Conservation (phyloP, 2,329 filamentous ascomycete genomes). For the Colletotrichum liriopes region DNA sequence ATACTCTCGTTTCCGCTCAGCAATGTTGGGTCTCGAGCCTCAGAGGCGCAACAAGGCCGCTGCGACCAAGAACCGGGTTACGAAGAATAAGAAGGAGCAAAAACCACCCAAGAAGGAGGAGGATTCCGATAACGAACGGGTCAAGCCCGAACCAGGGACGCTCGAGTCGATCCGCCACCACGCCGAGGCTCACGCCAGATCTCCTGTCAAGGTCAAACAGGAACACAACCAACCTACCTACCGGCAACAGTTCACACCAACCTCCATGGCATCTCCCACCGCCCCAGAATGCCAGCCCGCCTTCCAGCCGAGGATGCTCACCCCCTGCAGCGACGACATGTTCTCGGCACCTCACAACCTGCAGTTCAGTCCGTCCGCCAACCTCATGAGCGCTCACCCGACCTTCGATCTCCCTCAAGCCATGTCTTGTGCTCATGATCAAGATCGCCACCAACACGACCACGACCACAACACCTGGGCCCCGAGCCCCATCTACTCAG, state of each 20-base stretch:
- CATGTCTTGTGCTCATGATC: constrained; percentile 47
- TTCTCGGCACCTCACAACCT: constrained; percentile 50
- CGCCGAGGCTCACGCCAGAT: constrained; percentile 24
- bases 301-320: constrained; percentile 62
- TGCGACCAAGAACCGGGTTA: constrained; percentile 59
- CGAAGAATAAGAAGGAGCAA: constrained; percentile 62
- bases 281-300: constrained; percentile 49
- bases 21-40: constrained; percentile 65
- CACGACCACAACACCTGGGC: constrained; percentile 52
- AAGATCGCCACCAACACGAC: constrained; percentile 49
- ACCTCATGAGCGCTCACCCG: constrained; percentile 50
- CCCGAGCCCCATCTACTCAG: constrained; percentile 54
- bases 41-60: constrained; percentile 61
- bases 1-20: constrained; percentile 67
- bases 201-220: constrained; percentile 55
- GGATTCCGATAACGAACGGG: constrained; percentile 44
- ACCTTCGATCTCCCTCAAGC: constrained; percentile 51
- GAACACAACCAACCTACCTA: constrained; percentile 53
- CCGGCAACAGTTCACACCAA: constrained; percentile 55
- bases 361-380: constrained; percentile 51
- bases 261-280: constrained; percentile 55
- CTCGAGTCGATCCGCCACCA: constrained; percentile 43
- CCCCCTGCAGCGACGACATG: constrained; percentile 69
- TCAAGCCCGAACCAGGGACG: constrained; percentile 59
- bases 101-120: constrained; percentile 58